A percentile compares a stretch with the other conserved stretches of the same genome.
These are phyloP conservation scores for Diplogelasinospora grovesii DNA, from an alignment of 495 filamentous ascomycete species.

Conservation along the genomic window DNA sequence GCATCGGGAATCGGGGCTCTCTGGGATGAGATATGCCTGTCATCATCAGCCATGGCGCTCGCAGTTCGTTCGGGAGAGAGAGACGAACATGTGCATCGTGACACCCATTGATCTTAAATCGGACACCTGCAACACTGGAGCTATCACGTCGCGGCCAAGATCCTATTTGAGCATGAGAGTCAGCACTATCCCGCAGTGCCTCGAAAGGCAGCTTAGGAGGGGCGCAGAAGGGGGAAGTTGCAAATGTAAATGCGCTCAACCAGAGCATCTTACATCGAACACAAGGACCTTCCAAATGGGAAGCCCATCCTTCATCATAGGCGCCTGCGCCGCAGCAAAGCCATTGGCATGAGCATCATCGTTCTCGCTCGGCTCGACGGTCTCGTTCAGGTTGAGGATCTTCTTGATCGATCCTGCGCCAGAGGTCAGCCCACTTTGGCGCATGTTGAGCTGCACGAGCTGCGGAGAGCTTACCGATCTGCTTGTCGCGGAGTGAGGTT, in stretches of 20 bases:
- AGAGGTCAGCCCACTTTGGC: slow-evolving; percentile 14
- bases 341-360: slow-evolving; percentile 56
- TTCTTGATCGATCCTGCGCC: slow-evolving; percentile 81
- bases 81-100: slow-evolving; percentile 76
- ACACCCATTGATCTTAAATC: slow-evolving; percentile 89
- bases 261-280: slow-evolving; percentile 20
- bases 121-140: slow-evolving; percentile 87
- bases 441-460: not conserved
- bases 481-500: slow-evolving; percentile 84
- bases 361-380: slow-evolving; percentile 45
- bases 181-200: not conserved
- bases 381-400: slow-evolving; percentile 90
- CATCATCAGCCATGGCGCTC: slow-evolving; percentile 1
- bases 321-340: slow-evolving; percentile 60
- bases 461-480: slow-evolving; percentile 68
- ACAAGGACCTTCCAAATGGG: slow-evolving; percentile 51
- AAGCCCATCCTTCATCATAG: slow-evolving; percentile 85
- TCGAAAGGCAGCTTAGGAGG: not conserved
- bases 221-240: not conserved
- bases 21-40: slow-evolving; percentile 64
- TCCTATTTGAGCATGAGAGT: slow-evolving; percentile 32
- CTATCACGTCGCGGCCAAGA: slow-evolving; percentile 65
- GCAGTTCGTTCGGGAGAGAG: not conserved
- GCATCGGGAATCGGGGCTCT: slow-evolving; percentile 94
- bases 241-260: not conserved